Percentiles rank a stretch among this genome's conserved stretches.
Evolutionary conservation across 441 rosid species (phyloP).

Genomic region (Erodium texanum): DNA sequence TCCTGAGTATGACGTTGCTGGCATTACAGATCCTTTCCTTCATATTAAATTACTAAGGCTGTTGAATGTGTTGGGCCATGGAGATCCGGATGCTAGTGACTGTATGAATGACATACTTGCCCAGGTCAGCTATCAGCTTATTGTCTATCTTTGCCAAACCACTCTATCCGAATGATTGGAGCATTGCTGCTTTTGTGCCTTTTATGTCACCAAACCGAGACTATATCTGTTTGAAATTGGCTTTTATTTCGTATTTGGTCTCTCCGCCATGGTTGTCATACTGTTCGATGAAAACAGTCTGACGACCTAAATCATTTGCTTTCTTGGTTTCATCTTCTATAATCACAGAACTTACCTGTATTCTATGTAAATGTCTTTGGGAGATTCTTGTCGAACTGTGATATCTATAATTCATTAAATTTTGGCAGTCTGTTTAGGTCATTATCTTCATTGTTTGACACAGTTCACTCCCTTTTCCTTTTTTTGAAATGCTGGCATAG

Average conservation of each 20-base stretch:
- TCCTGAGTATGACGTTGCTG: constrained; percentile 97
- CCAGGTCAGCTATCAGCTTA: constrained; percentile 48
- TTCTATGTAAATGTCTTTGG: no score
- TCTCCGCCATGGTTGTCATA: neutral
- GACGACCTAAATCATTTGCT: neutral
- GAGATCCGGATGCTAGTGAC: constrained; percentile 91
- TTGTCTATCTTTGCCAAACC: constrained; percentile 7
- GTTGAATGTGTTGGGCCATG: constrained; percentile 79
- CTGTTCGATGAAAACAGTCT: neutral
- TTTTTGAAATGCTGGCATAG: constrained; percentile 36
- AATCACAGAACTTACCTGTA: neutral
- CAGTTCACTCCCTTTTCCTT: neutral
- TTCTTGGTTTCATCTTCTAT: neutral
- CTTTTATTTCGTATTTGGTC: neutral
- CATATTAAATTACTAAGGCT: constrained; percentile 89
- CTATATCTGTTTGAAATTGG: neutral
- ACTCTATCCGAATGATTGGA: neutral
- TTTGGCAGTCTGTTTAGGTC: neutral
- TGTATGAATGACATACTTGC: constrained; percentile 97
- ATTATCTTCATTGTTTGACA: constrained; percentile 14
- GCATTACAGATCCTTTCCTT: constrained; percentile 93
- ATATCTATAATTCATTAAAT: no score
- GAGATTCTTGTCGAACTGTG: neutral
- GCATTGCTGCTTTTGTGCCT: neutral
- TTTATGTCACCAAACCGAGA: no score